These are phyloP conservation scores for Nakaseomyces uthaithaninus DNA, from an alignment of 1,139 yeast genomes.

Conservation along the genomic window DNA sequence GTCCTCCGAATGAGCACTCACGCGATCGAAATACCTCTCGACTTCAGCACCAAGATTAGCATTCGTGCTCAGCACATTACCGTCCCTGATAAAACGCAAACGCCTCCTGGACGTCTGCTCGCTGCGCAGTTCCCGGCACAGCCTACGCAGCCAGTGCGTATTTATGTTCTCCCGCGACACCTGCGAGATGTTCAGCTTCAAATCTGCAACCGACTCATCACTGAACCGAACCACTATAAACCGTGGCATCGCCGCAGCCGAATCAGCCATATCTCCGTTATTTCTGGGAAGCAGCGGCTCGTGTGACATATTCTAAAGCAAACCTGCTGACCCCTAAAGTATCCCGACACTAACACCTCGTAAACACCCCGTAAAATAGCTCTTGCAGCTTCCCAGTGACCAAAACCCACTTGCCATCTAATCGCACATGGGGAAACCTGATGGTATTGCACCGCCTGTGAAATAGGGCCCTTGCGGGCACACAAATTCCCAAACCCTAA, in stretches of 20 bases:
- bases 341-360: too few relatives aligned
- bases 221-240: constrained; percentile 46
- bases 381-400: too few relatives aligned
- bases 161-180: constrained; percentile 32
- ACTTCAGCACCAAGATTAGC: constrained; percentile 43
- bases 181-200: constrained; percentile 36
- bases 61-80: constrained; percentile 56
- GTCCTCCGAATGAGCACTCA: constrained; percentile 9
- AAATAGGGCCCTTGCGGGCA: too few relatives aligned
- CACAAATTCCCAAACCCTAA: too few relatives aligned
- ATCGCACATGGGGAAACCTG: too few relatives aligned
- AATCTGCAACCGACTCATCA: constrained; percentile 39
- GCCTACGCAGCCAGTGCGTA: constrained; percentile 39
- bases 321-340: background rate
- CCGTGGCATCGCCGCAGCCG: constrained; percentile 8
- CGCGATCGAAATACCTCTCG: constrained; percentile 18
- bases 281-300: constrained; percentile 14
- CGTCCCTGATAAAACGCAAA: constrained; percentile 64
- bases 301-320: constrained; percentile 9
- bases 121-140: constrained; percentile 36
- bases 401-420: too few relatives aligned
- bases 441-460: too few relatives aligned
- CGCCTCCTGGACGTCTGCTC: constrained; percentile 41
- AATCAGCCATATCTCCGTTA: constrained; percentile 5
- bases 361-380: too few relatives aligned